Evolutionary conservation across 2,329 filamentous ascomycete genomes (phyloP).

Genomic region (Aspergillus clavatus): DNA sequence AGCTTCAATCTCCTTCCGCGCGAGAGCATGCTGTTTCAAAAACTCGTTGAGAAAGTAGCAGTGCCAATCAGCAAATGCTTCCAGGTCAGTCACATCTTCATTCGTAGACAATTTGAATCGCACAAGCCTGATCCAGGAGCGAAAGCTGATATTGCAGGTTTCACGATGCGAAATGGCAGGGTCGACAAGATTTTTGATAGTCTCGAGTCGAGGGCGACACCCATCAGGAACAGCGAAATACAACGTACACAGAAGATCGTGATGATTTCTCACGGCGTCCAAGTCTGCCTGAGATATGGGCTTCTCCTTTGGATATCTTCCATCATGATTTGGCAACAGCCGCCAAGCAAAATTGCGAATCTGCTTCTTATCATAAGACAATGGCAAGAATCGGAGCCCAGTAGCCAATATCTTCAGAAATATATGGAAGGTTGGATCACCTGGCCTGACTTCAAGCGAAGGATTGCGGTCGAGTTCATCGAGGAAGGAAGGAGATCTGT

Average conservation of each 20-base stretch:
- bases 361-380: constrained; percentile 48
- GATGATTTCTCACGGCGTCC: constrained; percentile 57
- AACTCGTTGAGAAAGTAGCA: constrained; percentile 50
- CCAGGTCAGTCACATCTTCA: constrained; percentile 43
- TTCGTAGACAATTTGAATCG: constrained; percentile 53
- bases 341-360: constrained; percentile 54
- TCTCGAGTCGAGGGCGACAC: constrained; percentile 49
- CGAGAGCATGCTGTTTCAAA: constrained; percentile 51
- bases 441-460: constrained; percentile 40
- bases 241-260: constrained; percentile 56
- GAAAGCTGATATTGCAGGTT: constrained; percentile 55
- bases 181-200: constrained; percentile 52
- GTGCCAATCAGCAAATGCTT: constrained; percentile 53
- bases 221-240: constrained; percentile 54
- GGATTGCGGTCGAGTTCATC: constrained; percentile 45
- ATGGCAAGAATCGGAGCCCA: constrained; percentile 46
- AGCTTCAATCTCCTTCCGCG: constrained; percentile 55
- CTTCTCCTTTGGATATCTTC: constrained; percentile 56
- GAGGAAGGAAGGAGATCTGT: constrained; percentile 52
- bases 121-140: constrained; percentile 54
- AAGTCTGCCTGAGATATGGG: constrained; percentile 50
- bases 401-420: constrained; percentile 54
- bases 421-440: constrained; percentile 55
- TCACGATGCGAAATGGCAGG: constrained; percentile 55
- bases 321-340: constrained; percentile 56